Evolutionary conservation across 2,329 filamentous ascomycete genomes (phyloP).

Genomic region (Epichloe typhina): DNA sequence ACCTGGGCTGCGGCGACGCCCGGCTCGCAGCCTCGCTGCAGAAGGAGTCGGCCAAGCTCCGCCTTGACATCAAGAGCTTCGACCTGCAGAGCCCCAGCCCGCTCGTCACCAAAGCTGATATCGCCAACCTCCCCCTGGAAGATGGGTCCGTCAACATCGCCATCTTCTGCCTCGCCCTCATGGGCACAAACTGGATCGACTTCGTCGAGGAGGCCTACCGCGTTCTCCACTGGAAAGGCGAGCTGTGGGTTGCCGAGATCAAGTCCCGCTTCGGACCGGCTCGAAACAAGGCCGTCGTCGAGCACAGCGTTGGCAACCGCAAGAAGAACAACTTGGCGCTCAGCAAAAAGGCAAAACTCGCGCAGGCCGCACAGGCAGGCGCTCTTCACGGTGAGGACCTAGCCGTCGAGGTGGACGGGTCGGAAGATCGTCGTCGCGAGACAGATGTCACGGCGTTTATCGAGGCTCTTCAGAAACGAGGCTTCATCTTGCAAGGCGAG

Average conservation of each 20-base stretch:
- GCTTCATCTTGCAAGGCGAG: slow-evolving; percentile 68
- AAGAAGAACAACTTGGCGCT: slow-evolving; percentile 32
- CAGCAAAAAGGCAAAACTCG: slow-evolving; percentile 35
- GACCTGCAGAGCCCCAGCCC: slow-evolving; percentile 69
- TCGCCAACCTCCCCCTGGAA: slow-evolving; percentile 64
- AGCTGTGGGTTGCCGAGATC: slow-evolving; percentile 95
- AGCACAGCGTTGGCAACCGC: slow-evolving; percentile 60
- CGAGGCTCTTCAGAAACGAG: slow-evolving; percentile 64
- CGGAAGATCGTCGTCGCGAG: slow-evolving; percentile 49
- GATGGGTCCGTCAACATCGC: slow-evolving; percentile 72
- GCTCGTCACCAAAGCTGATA: slow-evolving; percentile 78
- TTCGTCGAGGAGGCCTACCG: slow-evolving; percentile 95
- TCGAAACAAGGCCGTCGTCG: slow-evolving; percentile 31
- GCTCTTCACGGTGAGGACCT: slow-evolving; percentile 41
- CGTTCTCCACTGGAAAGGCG: slow-evolving; percentile 81
- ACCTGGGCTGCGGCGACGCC: slow-evolving; percentile 89
- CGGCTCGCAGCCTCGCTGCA: slow-evolving; percentile 60
- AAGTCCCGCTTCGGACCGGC: slow-evolving; percentile 65
- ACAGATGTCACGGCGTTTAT: slow-evolving; percentile 84
- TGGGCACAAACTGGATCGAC: slow-evolving; percentile 97
- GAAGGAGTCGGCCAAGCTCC: slow-evolving; percentile 49
- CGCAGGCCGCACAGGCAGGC: slow-evolving; percentile 27
- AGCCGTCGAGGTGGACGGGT: slow-evolving; percentile 59
- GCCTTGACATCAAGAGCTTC: slow-evolving; percentile 67
- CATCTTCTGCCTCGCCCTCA: slow-evolving; percentile 90